A percentile compares a stretch with the other conserved stretches of the same genome.
phyloP scores from a whole-genome alignment of 257 asterid species.

The Henckelia pumila region DNA sequence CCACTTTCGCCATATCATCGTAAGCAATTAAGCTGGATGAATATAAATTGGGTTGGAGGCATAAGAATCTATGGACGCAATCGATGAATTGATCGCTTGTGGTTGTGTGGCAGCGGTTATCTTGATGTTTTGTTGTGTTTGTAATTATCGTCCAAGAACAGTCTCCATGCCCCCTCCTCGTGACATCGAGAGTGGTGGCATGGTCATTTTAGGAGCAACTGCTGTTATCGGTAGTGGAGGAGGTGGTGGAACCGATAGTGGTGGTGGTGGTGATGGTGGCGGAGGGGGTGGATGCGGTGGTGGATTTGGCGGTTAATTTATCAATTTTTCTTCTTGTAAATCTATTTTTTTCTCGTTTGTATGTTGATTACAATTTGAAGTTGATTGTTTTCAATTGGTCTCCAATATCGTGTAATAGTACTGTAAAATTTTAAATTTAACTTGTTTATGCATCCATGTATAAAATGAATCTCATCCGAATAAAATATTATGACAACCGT shows the following conservation, averaged over 20 bases:
- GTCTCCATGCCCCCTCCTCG: slow-evolving; percentile 18
- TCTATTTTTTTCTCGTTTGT: too few relatives aligned
- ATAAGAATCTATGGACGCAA: background rate
- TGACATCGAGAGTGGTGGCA: slow-evolving; percentile 29
- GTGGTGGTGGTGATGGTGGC: slow-evolving; percentile 17
- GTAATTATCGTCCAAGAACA: slow-evolving; percentile 12
- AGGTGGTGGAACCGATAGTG: too few relatives aligned
- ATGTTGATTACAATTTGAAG: too few relatives aligned
- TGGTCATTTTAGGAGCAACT: slow-evolving; percentile 18
- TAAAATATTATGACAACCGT: too few relatives aligned
- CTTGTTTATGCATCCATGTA: too few relatives aligned
- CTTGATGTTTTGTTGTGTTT: slow-evolving; percentile 28
- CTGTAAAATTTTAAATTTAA: too few relatives aligned
- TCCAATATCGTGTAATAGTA: too few relatives aligned
- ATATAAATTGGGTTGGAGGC: background rate
- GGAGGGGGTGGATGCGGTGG: background rate
- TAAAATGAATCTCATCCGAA: too few relatives aligned
- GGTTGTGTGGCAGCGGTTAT: slow-evolving; percentile 26
- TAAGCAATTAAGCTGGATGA: background rate
- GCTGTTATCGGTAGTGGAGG: background rate
- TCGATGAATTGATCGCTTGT: slow-evolving; percentile 30
- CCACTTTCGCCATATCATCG: background rate
- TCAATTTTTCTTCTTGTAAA: too few relatives aligned
- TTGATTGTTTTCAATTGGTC: too few relatives aligned
- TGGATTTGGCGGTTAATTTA: too few relatives aligned